Conservation (phyloP, 2,329 filamentous ascomycete species). For the Lojkania enalia region DNA sequence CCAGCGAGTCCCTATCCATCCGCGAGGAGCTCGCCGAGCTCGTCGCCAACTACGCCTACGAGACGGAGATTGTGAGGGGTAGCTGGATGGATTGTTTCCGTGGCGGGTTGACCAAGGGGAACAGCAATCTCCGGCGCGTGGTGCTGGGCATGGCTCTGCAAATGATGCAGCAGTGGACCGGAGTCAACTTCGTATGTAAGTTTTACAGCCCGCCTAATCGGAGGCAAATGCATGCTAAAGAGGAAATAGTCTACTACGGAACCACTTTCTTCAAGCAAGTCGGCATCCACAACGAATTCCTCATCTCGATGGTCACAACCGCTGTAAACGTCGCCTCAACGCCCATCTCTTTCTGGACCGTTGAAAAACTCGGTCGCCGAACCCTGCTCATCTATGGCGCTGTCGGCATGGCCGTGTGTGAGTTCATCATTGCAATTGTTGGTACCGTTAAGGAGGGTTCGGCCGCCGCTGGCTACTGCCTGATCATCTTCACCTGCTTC, state of each 20-base stretch:
- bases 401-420: constrained; percentile 79
- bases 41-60: constrained; percentile 86
- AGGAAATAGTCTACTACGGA: constrained; percentile 54
- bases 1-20: constrained; percentile 72
- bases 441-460: constrained; percentile 49
- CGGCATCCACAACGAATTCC: constrained; percentile 75
- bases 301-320: constrained; percentile 83
- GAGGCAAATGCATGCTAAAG: too few species aligned
- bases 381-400: constrained; percentile 78
- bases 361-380: constrained; percentile 81
- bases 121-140: constrained; percentile 55
- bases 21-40: constrained; percentile 81
- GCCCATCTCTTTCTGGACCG: constrained; percentile 82
- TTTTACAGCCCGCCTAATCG: neutral
- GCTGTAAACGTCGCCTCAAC: constrained; percentile 87
- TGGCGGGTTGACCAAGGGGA: constrained; percentile 55
- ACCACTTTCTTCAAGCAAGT: constrained; percentile 82
- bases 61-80: constrained; percentile 58
- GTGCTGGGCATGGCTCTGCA: constrained; percentile 53
- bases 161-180: constrained; percentile 64
- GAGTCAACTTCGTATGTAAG: constrained; percentile 75
- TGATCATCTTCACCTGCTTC: constrained; percentile 87
- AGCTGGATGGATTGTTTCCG: constrained; percentile 70
- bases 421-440: constrained; percentile 81
- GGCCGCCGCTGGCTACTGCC: constrained; percentile 52